Conservation (phyloP, 225 moss, liverwort and hornwort genomes). For the Neckera pumila region DNA sequence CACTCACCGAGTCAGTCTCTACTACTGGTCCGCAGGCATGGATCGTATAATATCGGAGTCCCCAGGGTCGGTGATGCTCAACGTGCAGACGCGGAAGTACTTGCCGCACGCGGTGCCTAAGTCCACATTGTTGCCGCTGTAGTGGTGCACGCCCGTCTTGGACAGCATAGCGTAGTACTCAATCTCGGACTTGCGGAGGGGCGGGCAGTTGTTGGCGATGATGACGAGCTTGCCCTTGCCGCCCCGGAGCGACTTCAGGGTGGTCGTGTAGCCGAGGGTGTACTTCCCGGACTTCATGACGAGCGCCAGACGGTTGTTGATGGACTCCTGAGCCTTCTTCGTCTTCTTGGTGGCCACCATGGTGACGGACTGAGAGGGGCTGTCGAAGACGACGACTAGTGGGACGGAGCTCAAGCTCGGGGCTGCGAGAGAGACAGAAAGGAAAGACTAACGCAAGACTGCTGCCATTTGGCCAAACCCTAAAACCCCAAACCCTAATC, state of each 20-base stretch:
- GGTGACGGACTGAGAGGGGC: neutral
- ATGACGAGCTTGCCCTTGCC: slow-evolving; percentile 18
- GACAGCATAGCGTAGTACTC: slow-evolving; percentile 34
- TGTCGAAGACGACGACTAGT: neutral
- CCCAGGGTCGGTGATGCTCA: slow-evolving; percentile 25
- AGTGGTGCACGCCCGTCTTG: slow-evolving; percentile 30
- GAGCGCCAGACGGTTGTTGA: slow-evolving; percentile 4
- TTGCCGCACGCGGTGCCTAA: slow-evolving; percentile 26
- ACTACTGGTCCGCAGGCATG: slow-evolving; percentile 2
- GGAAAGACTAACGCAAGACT: rapidly evolving
- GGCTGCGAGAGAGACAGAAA: neutral
- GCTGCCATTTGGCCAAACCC: neutral
- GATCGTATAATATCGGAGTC: slow-evolving; percentile 32
- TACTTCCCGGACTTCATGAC: slow-evolving; percentile 11
- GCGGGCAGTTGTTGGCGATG: slow-evolving; percentile 28
- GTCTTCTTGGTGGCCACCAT: slow-evolving; percentile 2
- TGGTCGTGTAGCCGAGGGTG: slow-evolving; percentile 8
- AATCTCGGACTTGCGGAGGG: slow-evolving; percentile 27
- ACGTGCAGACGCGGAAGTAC: slow-evolving; percentile 7
- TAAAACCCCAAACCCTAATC: neutral
- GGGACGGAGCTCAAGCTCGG: neutral
- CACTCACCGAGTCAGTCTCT: neutral
- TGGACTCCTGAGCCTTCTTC: slow-evolving; percentile 9
- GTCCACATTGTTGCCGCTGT: slow-evolving; percentile 29
- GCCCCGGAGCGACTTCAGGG: neutral